Evolutionary conservation across 2,329 filamentous ascomycete genomes (phyloP).

Genomic region (Calonectria leucothoes): DNA sequence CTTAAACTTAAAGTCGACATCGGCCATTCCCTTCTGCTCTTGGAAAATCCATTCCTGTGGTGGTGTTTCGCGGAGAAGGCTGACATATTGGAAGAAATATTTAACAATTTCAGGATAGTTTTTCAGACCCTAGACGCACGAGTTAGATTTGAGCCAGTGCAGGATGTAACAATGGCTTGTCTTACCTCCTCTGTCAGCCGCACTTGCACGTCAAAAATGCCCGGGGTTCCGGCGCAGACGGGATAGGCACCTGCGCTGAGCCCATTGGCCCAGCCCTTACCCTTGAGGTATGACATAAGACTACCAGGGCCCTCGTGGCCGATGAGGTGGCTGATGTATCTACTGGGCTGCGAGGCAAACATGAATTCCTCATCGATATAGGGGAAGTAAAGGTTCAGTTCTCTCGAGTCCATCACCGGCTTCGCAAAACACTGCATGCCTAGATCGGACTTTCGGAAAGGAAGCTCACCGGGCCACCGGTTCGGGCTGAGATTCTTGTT

Average conservation of each 20-base stretch:
- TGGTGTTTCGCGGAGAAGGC: conserved; percentile 81
- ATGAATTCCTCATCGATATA: conserved; percentile 86
- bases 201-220: conserved; percentile 83
- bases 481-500: conserved; percentile 82
- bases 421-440: conserved; percentile 85
- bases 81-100: conserved; percentile 90
- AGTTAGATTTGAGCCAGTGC: conserved; percentile 10
- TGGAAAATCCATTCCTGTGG: conserved; percentile 95
- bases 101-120: conserved; percentile 86
- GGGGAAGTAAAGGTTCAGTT: conserved; percentile 84
- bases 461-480: conserved; percentile 63
- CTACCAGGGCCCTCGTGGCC: conserved; percentile 94
- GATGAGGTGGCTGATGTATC: conserved; percentile 89
- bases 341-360: conserved; percentile 83
- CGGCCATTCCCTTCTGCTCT: conserved; percentile 89
- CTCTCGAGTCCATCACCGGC: conserved; percentile 88
- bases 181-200: conserved; percentile 83
- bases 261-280: conserved; percentile 88
- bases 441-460: conserved; percentile 61
- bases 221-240: conserved; percentile 80
- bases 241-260: conserved; percentile 81
- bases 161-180: not conserved
- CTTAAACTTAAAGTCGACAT: conserved; percentile 95
- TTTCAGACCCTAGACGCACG: conserved; percentile 68
- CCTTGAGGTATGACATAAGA: conserved; percentile 89